phyloP scores from a whole-genome alignment of 441 rosid species.

The Euphorbia celastroides region DNA sequence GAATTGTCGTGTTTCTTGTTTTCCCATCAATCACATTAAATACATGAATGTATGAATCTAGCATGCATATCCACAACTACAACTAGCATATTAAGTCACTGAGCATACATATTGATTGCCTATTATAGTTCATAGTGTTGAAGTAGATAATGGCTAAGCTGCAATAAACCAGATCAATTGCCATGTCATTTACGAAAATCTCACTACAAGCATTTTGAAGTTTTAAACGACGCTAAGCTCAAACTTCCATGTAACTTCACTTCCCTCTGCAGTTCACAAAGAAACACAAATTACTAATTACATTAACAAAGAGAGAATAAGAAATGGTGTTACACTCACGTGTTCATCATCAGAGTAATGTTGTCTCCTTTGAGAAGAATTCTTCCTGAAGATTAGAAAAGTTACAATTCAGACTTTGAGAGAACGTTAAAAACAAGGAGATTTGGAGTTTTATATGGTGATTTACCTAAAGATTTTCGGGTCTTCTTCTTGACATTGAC shows the following conservation, averaged over 20 bases:
- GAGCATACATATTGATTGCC: neutral
- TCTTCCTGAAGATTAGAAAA: neutral
- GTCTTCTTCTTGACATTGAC: slow-evolving; percentile 77
- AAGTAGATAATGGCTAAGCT: neutral
- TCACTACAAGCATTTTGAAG: no score
- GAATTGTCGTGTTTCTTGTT: neutral
- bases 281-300: no score
- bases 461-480: slow-evolving; percentile 65
- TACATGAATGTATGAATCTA: neutral
- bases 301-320: no score
- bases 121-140: neutral
- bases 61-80: neutral
- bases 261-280: no score
- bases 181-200: no score
- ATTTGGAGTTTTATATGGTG: neutral
- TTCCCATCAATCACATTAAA: neutral
- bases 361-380: neutral
- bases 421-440: neutral
- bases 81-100: neutral
- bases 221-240: no score
- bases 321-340: no score
- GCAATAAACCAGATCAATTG: neutral
- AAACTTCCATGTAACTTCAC: no score
- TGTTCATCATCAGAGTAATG: no score
- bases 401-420: neutral